These are phyloP conservation scores for Bremia lactucae DNA, from an alignment of 352 stramenopile species.

Conservation along the genomic window DNA sequence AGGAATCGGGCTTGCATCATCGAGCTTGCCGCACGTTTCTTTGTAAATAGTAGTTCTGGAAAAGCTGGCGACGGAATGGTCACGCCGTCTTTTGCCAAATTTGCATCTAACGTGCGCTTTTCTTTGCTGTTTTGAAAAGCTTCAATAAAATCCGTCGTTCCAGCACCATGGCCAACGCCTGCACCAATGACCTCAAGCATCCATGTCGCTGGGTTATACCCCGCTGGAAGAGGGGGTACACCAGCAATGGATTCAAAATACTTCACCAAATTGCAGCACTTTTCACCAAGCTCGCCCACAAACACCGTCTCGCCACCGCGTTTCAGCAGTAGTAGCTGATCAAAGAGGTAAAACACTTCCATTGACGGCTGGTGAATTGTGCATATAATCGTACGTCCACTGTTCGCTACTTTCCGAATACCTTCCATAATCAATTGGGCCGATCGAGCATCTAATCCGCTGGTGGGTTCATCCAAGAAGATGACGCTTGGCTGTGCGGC, in stretches of 20 bases:
- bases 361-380: conserved; percentile 86
- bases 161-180: conserved; percentile 15
- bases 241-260: conserved; percentile 23
- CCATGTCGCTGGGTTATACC: conserved; percentile 53
- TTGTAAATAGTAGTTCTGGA: conserved; percentile 22
- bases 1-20: conserved; percentile 26
- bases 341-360: conserved; percentile 80
- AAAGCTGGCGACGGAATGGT: conserved; percentile 18
- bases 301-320: conserved; percentile 36
- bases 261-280: conserved; percentile 20
- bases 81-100: conserved; percentile 25
- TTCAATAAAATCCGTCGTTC: conserved; percentile 26
- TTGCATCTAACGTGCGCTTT: conserved; percentile 13
- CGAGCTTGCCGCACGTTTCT: conserved; percentile 25
- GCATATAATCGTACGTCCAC: conserved; percentile 64
- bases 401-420: conserved; percentile 61
- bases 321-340: conserved; percentile 44
- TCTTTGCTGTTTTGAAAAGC: conserved; percentile 16
- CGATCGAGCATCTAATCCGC: conserved; percentile 53
- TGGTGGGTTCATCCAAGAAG: conserved; percentile 65
- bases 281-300: conserved; percentile 33
- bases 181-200: conserved; percentile 30
- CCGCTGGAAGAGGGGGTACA: conserved; percentile 15
- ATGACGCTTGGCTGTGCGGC: conserved; percentile 65
- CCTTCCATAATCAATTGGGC: conserved; percentile 71